Base-by-base conservation (phyloP, 257 asterid genomes). In the Datura wrightii region DNA sequence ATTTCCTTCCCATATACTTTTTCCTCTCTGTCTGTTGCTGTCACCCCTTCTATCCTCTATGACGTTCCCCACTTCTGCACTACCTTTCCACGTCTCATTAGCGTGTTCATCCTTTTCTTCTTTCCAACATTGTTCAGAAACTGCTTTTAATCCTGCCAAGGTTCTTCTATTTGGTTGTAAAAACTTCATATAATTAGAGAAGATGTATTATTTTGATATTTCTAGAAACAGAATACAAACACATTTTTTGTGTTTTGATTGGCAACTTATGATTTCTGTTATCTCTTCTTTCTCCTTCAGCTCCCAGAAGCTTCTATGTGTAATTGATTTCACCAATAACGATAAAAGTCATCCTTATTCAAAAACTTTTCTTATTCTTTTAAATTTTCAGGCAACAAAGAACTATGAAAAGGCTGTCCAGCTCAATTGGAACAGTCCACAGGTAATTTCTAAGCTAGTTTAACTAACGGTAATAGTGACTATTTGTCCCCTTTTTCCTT, bases 381-480 rank as follows among this genome's bases (percentile, higher is more conserved):
- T 80, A 84, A 37, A 71, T 88, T 84, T 89, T 84, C 95, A 97
- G 99, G 99, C 99, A 56, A 92, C 99, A 80, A 93, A 90, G 85
- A 94, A 97, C 66, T 97, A 97, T 80, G 99, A 95, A 84, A 97
- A 93, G 89, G 99, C 99, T 62, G 98, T 97, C 69, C 95, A 95
- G 86, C 99, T 97, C 87, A 95, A 94, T 83, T 97, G 99, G 99
- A 97, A 97, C 90, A 97, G 99, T 89, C 99, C 99, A 81, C 99
- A 95, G 99, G 99, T 97, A 91, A 89, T 36, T 88, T 55, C 67
- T 82, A 14, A 53, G 82, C 84, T 79, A 67, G 76, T 71, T 39
- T 44, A 60, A 81, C 80, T 87, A 41, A 53, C 78, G 31, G 41
- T 76, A 41, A 82, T 78, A 52, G 31, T 78, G 48, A 9, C 82